Percentiles rank a stretch among this genome's conserved stretches.
These are phyloP conservation scores for Ceratobasidium sp. DNA, from an alignment of 1,284 basidiomycete genomes.

Conservation along the genomic window DNA sequence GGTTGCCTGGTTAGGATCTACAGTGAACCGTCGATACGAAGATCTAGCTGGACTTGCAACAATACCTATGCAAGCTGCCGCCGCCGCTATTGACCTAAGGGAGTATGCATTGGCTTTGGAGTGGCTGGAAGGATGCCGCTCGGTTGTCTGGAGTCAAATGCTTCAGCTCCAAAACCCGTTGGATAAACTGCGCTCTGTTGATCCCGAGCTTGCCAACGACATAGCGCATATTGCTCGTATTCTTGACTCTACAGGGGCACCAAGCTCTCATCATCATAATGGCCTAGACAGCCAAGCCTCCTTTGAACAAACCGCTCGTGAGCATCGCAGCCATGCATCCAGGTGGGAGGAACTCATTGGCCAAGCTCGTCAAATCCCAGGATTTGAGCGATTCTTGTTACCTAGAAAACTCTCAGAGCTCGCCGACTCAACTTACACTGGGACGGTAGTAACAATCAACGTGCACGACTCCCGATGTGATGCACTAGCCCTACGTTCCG, in stretches of 20 bases:
- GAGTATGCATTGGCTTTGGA: slow-evolving; percentile 51
- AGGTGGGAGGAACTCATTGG: slow-evolving; percentile 20
- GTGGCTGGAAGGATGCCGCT: slow-evolving; percentile 55
- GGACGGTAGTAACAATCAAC: slow-evolving; percentile 21
- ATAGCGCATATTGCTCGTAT: slow-evolving; percentile 37
- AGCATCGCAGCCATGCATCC: neutral
- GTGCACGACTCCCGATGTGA: slow-evolving; percentile 21
- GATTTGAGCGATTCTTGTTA: slow-evolving; percentile 33
- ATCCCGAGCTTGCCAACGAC: neutral
- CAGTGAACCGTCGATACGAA: slow-evolving; percentile 16
- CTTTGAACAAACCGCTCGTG: neutral
- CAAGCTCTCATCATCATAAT: no score
- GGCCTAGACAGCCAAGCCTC: neutral
- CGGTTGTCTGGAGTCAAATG: slow-evolving; percentile 56
- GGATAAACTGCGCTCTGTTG: slow-evolving; percentile 51
- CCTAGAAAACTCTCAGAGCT: neutral
- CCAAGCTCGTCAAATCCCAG: slow-evolving; percentile 9
- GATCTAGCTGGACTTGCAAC: neutral
- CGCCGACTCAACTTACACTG: neutral
- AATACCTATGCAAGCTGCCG: neutral
- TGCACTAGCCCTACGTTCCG: neutral
- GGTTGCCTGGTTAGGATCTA: slow-evolving; percentile 26
- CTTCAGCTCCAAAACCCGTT: slow-evolving; percentile 56
- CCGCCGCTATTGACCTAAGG: neutral
- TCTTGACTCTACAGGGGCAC: slow-evolving; percentile 20